Evolutionary conservation across 768 basidiomycete species (phyloP), one percentile per base, ranked within the genome.

Genomic region (Russula sp.): DNA sequence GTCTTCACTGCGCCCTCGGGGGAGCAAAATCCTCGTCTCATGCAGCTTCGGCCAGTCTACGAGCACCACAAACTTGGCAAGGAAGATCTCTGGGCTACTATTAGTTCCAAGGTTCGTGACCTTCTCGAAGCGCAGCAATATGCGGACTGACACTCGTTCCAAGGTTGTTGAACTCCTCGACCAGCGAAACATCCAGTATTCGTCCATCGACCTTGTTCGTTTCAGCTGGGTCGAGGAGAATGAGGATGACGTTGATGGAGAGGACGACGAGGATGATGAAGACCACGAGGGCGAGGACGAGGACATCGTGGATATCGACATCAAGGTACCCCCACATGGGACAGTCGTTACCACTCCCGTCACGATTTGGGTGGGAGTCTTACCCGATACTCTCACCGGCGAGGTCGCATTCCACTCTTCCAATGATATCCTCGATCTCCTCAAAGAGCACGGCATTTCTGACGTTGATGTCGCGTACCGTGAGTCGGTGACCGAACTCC

Each of bases 391-490:
- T 59, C 60, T 68, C 61, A 68, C 58, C 59, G 66, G 61, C 53
- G 59, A 59, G 32, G 64, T 42, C 42, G 70, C 71, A 2, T 58
- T 41, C 58, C 47, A 67, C 5, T 66, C 59, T 7, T 32, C 67
- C 49, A 39, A 52, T 3, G 60, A 65, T n/a, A 69, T 72, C 48
- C 66, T 59, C 48, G 34, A 46, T 11, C 59, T 66, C 57, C 66
- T 72, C 63, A 43, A 63, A 34, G 1, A 29, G 36, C 50, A 61
- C 60, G 56, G 36, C 25, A 56, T 67, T 50, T 2, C 39, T 18
- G 61, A 65, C 25, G 32, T 72, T 51, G 68, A 72, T 38, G 54
- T 72, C 16, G 71, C 68, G 6, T 72, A 50, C 22, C 70, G 71
- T 5, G 71, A 72, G 61, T 68, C 66, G 47, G 59, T 65, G 20